Conservation (phyloP, 208 protist genomes). For the Trypanosoma boissoni region DNA sequence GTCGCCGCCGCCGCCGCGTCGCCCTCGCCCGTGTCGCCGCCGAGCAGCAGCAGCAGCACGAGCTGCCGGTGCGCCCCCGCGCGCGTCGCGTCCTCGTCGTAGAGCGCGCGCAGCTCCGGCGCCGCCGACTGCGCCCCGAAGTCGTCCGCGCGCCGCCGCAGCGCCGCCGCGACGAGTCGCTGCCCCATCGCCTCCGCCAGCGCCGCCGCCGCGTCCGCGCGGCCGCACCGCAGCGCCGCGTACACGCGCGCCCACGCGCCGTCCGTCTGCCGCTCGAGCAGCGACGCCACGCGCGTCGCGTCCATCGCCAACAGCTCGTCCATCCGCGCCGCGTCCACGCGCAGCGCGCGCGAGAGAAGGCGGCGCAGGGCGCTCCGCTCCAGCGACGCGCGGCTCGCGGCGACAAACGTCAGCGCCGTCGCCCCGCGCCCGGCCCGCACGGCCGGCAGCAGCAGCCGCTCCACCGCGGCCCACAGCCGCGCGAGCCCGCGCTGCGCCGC, state of each 20-base stretch:
- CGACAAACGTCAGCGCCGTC: slow-evolving; percentile 54
- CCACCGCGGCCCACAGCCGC: slow-evolving; percentile 54
- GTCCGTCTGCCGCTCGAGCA: slow-evolving; percentile 39
- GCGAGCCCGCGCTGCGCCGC: slow-evolving; percentile 42
- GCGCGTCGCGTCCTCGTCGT: slow-evolving; percentile 51
- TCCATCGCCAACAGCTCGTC: slow-evolving; percentile 59
- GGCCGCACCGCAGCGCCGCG: slow-evolving; percentile 68
- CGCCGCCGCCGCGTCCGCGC: slow-evolving; percentile 68
- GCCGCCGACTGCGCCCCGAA: slow-evolving; percentile 28
- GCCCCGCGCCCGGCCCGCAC: slow-evolving; percentile 39
- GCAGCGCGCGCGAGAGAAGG: slow-evolving; percentile 41
- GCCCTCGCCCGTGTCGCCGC: slow-evolving; percentile 59
- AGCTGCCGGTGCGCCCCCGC: slow-evolving; percentile 57
- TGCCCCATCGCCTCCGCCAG: slow-evolving; percentile 39
- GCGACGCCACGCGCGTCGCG: slow-evolving; percentile 43
- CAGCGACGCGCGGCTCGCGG: slow-evolving; percentile 57
- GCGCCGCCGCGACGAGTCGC: slow-evolving; percentile 30
- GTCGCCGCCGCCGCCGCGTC: slow-evolving; percentile 43
- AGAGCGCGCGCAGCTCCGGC: slow-evolving; percentile 50
- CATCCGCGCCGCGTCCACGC: slow-evolving; percentile 44
- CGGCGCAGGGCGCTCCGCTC: slow-evolving; percentile 54
- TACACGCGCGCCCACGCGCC: slow-evolving; percentile 65
- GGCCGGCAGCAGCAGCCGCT: slow-evolving; percentile 45
- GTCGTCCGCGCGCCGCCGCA: slow-evolving; percentile 32
- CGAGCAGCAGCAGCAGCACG: slow-evolving; percentile 76